Conservation (phyloP, 495 filamentous ascomycete genomes). For the Talaromyces ruber region DNA sequence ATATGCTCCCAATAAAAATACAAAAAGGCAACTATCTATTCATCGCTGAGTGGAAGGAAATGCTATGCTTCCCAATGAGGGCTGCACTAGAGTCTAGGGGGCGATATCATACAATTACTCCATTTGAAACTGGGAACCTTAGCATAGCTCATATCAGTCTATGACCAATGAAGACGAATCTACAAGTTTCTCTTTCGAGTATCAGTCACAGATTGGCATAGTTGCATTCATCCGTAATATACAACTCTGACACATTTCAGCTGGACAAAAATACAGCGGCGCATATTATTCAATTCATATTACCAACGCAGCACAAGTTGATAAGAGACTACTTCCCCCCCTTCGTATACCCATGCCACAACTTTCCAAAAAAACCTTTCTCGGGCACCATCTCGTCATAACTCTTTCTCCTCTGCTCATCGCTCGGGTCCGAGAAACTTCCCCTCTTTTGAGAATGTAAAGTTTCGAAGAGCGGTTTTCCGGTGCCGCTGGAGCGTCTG, state of each 20-base stretch:
- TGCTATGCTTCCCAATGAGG: constrained; percentile 33
- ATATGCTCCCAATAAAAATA: not conserved
- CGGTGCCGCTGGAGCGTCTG: constrained; percentile 26
- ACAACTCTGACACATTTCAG: not conserved
- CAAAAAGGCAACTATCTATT: not conserved
- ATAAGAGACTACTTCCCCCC: constrained; percentile 8
- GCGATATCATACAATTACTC: not conserved
- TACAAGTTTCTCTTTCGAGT: not conserved
- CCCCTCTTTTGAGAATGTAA: constrained; percentile 43
- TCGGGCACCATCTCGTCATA: constrained; percentile 39
- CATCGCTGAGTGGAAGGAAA: not conserved
- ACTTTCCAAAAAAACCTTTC: constrained; percentile 38
- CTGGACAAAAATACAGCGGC: not conserved
- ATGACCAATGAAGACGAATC: constrained; percentile 1
- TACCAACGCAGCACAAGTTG: not conserved
- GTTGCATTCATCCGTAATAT: not conserved
- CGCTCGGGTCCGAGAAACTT: constrained; percentile 27
- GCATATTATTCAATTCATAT: not conserved
- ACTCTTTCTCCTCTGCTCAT: constrained; percentile 32
- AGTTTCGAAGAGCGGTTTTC: constrained; percentile 32
- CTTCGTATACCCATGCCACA: constrained; percentile 46
- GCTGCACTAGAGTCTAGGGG: constrained; percentile 23
- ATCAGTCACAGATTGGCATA: not conserved
- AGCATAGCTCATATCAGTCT: not conserved
- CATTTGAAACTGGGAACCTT: not conserved